Percentiles rank a stretch among this genome's conserved stretches.
phyloP scores from a whole-genome alignment of 805 yeast species.

The Millerozyma acaciae region DNA sequence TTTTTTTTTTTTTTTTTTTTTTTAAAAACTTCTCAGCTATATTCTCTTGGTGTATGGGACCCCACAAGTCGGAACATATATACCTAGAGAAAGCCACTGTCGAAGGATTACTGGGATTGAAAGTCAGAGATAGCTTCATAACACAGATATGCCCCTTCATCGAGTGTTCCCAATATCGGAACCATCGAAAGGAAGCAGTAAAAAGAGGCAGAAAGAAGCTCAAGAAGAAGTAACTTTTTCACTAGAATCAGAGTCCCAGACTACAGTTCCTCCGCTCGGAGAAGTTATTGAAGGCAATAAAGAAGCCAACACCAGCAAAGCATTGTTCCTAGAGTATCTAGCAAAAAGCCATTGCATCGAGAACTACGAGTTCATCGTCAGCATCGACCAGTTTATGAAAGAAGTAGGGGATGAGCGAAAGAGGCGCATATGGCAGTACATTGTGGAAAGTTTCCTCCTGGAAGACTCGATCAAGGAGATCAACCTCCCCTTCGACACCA shows the following conservation, averaged over 20 bases:
- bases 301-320: conserved; percentile 7
- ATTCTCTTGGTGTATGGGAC: no score
- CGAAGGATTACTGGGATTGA: no score
- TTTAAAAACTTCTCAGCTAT: no score
- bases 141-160: background rate
- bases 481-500: conserved; percentile 27
- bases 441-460: conserved; percentile 23
- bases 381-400: conserved; percentile 15
- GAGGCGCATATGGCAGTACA: conserved; percentile 21
- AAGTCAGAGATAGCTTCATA: no score
- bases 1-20: no score
- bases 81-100: no score
- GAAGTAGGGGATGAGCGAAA: conserved; percentile 7
- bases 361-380: conserved; percentile 31
- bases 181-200: background rate
- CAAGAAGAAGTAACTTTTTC: background rate
- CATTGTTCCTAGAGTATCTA: conserved; percentile 25
- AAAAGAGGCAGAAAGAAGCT: background rate
- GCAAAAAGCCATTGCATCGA: conserved; percentile 32
- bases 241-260: background rate
- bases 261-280: conserved; percentile 6
- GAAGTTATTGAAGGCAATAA: conserved; percentile 3
- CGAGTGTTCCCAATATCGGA: conserved; percentile 1
- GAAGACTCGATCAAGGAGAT: conserved; percentile 29
- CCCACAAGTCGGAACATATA: no score